phyloP scores from a whole-genome alignment of 305 asterid species.

The Striga hermonthica region DNA sequence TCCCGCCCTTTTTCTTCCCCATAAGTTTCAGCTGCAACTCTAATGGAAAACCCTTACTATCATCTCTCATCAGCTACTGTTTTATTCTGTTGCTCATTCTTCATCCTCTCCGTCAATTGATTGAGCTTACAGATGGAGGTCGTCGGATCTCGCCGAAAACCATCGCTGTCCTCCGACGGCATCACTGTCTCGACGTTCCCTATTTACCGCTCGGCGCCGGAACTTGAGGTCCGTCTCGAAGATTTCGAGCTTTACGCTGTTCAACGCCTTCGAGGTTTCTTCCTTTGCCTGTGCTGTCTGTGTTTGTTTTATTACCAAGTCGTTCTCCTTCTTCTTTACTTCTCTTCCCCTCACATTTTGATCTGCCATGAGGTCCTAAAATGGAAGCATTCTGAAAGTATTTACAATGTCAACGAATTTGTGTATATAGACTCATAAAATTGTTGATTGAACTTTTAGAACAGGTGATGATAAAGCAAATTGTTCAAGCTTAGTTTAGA shows the following conservation, averaged over 20 bases:
- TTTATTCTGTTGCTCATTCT: neutral
- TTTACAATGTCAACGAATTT: constrained; percentile 1
- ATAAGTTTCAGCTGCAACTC: neutral
- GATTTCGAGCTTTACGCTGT: constrained; percentile 89
- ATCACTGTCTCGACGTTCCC: constrained; percentile 46
- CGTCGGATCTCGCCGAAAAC: constrained; percentile 49
- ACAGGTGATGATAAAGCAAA: neutral
- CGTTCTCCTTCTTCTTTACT: constrained; percentile 11
- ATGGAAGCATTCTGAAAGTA: neutral
- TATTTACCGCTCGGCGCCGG: constrained; percentile 86
- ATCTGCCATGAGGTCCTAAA: constrained; percentile 11
- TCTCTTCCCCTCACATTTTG: neutral
- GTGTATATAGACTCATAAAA: neutral
- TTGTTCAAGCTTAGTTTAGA: neutral
- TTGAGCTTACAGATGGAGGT: constrained; percentile 46
- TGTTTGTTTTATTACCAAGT: neutral
- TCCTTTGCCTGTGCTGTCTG: neutral
- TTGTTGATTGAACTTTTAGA: neutral
- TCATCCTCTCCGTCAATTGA: neutral
- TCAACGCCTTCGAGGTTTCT: constrained; percentile 79
- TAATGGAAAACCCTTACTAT: neutral
- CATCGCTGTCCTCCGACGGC: constrained; percentile 30
- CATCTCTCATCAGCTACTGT: neutral
- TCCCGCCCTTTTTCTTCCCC: constrained; percentile 57
- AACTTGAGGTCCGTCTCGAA: constrained; percentile 82